Percentiles rank a stretch among this genome's conserved stretches.
Evolutionary conservation across 23 red algal species (phyloP).

Genomic region (Gracilaria gracilis): DNA sequence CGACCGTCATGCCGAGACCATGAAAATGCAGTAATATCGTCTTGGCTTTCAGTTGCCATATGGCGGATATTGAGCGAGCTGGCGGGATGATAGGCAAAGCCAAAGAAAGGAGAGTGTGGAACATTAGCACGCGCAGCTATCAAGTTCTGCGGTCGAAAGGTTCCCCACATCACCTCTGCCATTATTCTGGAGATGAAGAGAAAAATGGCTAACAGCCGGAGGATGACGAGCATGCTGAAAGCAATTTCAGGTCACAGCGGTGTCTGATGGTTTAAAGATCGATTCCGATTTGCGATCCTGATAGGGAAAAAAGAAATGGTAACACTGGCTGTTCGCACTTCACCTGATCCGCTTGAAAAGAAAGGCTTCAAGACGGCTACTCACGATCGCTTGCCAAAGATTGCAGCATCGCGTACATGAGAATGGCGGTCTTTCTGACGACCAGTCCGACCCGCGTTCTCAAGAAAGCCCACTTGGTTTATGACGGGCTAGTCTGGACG

Average conservation of each 20-base stretch:
- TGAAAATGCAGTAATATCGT: slow-evolving; percentile 47
- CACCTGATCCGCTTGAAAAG: background rate
- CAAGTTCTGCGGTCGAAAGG: slow-evolving; percentile 70
- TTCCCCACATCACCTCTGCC: slow-evolving; percentile 55
- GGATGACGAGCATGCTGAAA: background rate
- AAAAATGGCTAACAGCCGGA: background rate
- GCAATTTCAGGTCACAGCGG: background rate
- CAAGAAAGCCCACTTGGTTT: background rate
- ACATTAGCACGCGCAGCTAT: slow-evolving; percentile 64
- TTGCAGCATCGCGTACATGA: background rate
- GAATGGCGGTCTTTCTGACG: too few relatives aligned
- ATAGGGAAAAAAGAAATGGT: background rate
- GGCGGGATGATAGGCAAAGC: slow-evolving; percentile 74
- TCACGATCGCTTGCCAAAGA: background rate
- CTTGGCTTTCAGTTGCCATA: slow-evolving; percentile 54
- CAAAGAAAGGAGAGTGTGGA: slow-evolving; percentile 79
- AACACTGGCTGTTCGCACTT: background rate
- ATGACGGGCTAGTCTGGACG: too few relatives aligned
- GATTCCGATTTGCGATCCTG: background rate
- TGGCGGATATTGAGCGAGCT: slow-evolving; percentile 54
- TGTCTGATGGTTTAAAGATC: background rate
- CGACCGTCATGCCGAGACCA: slow-evolving; percentile 75
- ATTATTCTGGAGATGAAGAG: background rate
- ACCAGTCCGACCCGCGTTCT: background rate
- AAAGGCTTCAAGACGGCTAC: background rate